phyloP scores from a whole-genome alignment of 2,329 filamentous ascomycete genomes.

The Aspergillus uvarum region DNA sequence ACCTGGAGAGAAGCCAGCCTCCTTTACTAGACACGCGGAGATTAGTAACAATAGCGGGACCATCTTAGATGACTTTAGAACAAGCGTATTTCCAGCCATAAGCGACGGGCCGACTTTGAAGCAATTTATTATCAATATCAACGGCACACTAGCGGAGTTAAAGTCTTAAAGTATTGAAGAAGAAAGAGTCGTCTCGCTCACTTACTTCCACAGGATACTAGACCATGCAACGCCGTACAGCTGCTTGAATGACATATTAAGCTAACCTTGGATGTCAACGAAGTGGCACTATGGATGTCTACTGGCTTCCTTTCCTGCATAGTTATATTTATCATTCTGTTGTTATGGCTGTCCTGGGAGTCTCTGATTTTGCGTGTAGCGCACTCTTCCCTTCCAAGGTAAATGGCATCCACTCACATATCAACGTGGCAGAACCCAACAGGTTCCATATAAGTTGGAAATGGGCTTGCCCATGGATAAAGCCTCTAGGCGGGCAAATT shows the following conservation, averaged over 20 bases:
- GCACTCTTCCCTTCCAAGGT: too few relatives aligned
- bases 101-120: not conserved
- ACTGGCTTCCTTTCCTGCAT: not conserved
- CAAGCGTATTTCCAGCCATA: not conserved
- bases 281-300: not conserved
- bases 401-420: too few relatives aligned
- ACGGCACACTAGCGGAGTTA: not conserved
- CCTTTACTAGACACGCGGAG: not conserved
- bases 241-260: not conserved
- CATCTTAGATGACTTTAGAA: not conserved
- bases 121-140: not conserved
- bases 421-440: not conserved
- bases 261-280: not conserved
- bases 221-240: not conserved
- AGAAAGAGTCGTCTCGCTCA: too few relatives aligned
- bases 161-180: too few relatives aligned
- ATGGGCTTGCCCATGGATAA: not conserved
- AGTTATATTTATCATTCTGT: too few relatives aligned
- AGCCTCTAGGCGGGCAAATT: not conserved
- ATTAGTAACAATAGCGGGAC: not conserved
- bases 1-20: slow-evolving; percentile 12
- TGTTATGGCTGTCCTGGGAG: too few relatives aligned
- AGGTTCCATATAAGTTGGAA: not conserved
- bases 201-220: not conserved
- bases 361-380: not conserved